Evolutionary conservation across 495 filamentous ascomycete species (phyloP).

Genomic region (Trichocladium uniseriatum): DNA sequence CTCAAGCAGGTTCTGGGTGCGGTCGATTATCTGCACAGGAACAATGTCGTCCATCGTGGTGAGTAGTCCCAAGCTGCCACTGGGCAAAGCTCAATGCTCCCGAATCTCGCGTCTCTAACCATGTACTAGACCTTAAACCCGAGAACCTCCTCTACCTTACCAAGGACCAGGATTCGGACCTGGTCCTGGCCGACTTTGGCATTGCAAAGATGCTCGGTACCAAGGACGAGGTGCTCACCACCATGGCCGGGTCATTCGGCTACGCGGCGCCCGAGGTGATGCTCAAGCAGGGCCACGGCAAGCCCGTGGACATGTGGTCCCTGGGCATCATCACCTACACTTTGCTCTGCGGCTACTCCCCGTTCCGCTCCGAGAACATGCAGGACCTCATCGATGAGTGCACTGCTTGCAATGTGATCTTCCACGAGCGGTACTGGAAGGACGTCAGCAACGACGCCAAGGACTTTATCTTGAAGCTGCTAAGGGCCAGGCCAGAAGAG

Average conservation of each 20-base stretch:
- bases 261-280: constrained; percentile 98
- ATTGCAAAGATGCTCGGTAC: constrained; percentile 97
- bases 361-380: constrained; percentile 90
- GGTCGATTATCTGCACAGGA: constrained; percentile 87
- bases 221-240: constrained; percentile 83
- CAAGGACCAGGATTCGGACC: constrained; percentile 59
- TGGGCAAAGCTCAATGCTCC: neutral
- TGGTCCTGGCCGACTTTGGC: constrained; percentile 95
- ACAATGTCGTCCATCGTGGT: constrained; percentile 97
- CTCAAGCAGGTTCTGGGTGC: constrained; percentile 92
- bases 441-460: constrained; percentile 95
- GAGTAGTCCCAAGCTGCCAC: constrained; percentile 7
- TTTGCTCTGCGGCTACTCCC: constrained; percentile 96
- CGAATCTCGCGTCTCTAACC: neutral
- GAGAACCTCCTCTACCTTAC: constrained; percentile 96
- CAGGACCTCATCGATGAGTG: constrained; percentile 94
- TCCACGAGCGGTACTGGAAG: constrained; percentile 98
- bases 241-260: constrained; percentile 97
- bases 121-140: constrained; percentile 76
- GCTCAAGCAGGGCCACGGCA: constrained; percentile 94
- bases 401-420: constrained; percentile 76
- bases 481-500: constrained; percentile 69
- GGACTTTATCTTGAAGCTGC: constrained; percentile 76
- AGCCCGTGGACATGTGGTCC: constrained; percentile 99
- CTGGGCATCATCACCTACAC: constrained; percentile 98